Evolutionary conservation across 257 asterid species (phyloP).

Genomic region (Solanum infundibuliforme): DNA sequence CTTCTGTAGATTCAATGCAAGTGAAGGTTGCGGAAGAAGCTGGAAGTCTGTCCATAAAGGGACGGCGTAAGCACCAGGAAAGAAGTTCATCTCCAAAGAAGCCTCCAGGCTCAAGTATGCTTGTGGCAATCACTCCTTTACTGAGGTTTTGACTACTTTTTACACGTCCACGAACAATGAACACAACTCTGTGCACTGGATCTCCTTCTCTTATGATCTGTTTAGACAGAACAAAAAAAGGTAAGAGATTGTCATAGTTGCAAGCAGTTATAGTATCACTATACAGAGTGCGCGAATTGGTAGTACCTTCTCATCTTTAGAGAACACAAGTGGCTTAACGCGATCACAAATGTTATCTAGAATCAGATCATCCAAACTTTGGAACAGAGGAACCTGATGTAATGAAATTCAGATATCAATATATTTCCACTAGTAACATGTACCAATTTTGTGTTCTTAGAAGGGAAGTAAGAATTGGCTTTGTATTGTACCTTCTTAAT

Average conservation of each 20-base stretch:
- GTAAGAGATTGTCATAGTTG: neutral
- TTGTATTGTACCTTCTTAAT: conserved; percentile 51
- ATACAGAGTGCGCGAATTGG: neutral
- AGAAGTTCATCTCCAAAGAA: conserved; percentile 88
- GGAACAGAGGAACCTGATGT: conserved; percentile 74
- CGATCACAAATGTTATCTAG: conserved; percentile 96
- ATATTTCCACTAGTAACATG: neutral
- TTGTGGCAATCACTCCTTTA: conserved; percentile 60
- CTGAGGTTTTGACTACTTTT: conserved; percentile 68
- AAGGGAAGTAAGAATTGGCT: neutral
- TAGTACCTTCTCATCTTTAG: conserved; percentile 85
- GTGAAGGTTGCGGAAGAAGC: conserved; percentile 85
- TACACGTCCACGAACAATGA: conserved; percentile 67
- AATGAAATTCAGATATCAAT: neutral
- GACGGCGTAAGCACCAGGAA: conserved; percentile 93
- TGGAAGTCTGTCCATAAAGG: conserved; percentile 70
- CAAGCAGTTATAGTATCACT: neutral
- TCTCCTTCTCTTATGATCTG: conserved; percentile 94
- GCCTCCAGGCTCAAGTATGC: conserved; percentile 62
- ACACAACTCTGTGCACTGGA: conserved; percentile 65
- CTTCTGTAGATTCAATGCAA: conserved; percentile 61
- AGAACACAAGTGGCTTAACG: conserved; percentile 69
- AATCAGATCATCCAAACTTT: conserved; percentile 76
- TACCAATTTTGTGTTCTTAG: neutral
- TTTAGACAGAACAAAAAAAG: neutral